phyloP scores from a whole-genome alignment of 1,284 basidiomycete genomes.

The Somion occarium region DNA sequence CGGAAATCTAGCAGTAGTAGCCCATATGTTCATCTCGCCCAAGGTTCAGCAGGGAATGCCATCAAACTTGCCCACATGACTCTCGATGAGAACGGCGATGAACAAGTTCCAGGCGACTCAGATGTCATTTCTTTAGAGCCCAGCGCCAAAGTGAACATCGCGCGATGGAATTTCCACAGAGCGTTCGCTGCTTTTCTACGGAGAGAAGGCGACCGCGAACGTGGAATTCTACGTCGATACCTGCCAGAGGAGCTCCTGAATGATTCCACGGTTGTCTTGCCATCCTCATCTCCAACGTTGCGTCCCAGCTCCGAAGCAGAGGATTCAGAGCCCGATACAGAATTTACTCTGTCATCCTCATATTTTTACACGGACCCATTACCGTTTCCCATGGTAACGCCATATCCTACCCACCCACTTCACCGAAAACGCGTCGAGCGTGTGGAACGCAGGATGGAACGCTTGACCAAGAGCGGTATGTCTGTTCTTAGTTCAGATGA shows the following conservation, averaged over 20 bases:
- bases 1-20: constrained; percentile 54
- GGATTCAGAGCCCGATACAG: constrained; percentile 8
- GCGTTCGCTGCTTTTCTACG: constrained; percentile 27
- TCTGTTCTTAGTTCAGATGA: constrained; percentile 19
- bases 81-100: constrained; percentile 9
- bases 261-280: neutral
- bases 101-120: constrained; percentile 5
- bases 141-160: constrained; percentile 12
- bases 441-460: constrained; percentile 21
- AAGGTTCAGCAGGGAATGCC: constrained; percentile 29
- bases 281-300: constrained; percentile 5
- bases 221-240: constrained; percentile 11
- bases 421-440: constrained; percentile 25
- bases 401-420: constrained; percentile 23
- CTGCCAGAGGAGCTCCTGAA: neutral
- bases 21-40: constrained; percentile 53
- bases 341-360: constrained; percentile 10
- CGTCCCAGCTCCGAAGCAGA: constrained; percentile 6
- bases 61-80: constrained; percentile 23
- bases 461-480: constrained; percentile 24
- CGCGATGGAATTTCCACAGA: constrained; percentile 24
- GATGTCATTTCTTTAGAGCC: constrained; percentile 7
- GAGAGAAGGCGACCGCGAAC: constrained; percentile 21
- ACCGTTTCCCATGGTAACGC: constrained; percentile 16
- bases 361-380: constrained; percentile 13